phyloP scores from a whole-genome alignment of 2,329 filamentous ascomycete genomes.

The Pseudogymnoascus sp. region DNA sequence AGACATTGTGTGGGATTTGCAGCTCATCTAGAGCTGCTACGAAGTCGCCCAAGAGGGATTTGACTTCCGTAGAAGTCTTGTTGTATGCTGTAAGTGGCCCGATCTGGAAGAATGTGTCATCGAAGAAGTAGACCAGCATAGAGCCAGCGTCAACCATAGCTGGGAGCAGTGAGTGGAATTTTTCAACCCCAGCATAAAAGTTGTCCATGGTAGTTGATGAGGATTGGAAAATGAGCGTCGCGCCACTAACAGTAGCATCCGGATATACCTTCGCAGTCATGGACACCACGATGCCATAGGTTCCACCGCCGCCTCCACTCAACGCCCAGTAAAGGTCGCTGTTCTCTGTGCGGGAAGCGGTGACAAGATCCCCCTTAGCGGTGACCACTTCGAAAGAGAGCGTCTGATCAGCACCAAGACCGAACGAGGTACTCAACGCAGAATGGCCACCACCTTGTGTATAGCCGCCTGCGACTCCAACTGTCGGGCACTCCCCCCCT shows the following conservation, averaged over 20 bases:
- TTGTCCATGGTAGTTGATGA: slow-evolving; percentile 29
- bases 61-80: slow-evolving; percentile 35
- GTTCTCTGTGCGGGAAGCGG: slow-evolving; percentile 39
- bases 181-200: slow-evolving; percentile 41
- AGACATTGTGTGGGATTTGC: slow-evolving; percentile 26
- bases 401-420: slow-evolving; percentile 51
- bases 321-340: slow-evolving; percentile 57
- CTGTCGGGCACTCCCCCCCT: slow-evolving; percentile 46
- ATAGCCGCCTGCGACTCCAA: slow-evolving; percentile 53
- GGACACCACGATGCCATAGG: slow-evolving; percentile 48
- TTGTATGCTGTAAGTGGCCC: slow-evolving; percentile 40
- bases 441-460: slow-evolving; percentile 53
- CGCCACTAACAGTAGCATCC: slow-evolving; percentile 35
- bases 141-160: slow-evolving; percentile 41
- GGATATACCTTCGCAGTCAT: slow-evolving; percentile 46
- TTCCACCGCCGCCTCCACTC: slow-evolving; percentile 50
- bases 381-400: slow-evolving; percentile 50
- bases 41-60: slow-evolving; percentile 39
- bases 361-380: slow-evolving; percentile 39
- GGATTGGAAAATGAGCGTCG: slow-evolving; percentile 36
- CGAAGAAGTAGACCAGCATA: slow-evolving; percentile 42
- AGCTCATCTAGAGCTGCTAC: slow-evolving; percentile 32
- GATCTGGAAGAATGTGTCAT: slow-evolving; percentile 39
- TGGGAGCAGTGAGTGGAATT: slow-evolving; percentile 38
- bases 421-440: slow-evolving; percentile 43